Base-by-base conservation (phyloP, 108 stramenopile genomes). In the Skeletonema costatum region DNA sequence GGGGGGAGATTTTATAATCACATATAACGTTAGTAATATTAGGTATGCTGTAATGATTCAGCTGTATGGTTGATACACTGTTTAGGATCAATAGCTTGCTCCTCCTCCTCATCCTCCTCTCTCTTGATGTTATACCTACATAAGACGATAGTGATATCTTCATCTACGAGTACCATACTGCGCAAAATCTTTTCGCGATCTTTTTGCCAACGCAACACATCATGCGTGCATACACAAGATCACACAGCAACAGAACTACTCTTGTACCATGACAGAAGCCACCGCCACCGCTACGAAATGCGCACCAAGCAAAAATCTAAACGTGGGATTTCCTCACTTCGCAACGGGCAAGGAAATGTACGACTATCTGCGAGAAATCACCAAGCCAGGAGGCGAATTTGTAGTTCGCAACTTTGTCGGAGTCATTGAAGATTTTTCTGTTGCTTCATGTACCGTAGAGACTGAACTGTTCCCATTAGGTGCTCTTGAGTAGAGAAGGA, bases 371-470 rank as follows among this genome's bases (percentile, higher is more conserved):
- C 21, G 78, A 11, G 82, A 88, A 35, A 66, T 88, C 19, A 86
- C 85, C 14, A 62, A 78, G 44, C 68, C 82, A 33, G 86, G 84
- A 6, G 87, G 87, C 12, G 87, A 88, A 66, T 88, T 80, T 60
- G 79, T 86, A 2, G 86, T 89, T 1, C 80, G 85, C 1, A 89
- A 89, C 71, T 89, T 86, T 73, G 77, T 79, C 11, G 86, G 84
- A 46, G 83, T 86, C 44, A 86, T 89, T 75, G 71, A 82, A 71
- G 88, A 86, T 65, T 73, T 89, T 59, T 67, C 66, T 32, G 60
- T 78, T 16, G 74, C 58, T 32, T 77, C 87, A 31, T 76, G 78
- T 7, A 61, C 63, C 8, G 87, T 88, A 3, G 87, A 88, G 70
- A 89, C 88, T 29, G 88, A 86, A 12, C 42, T 89, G 35, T 89